These are phyloP conservation scores for Vigna nakashimae DNA, from an alignment of 306 rosid species.

Conservation along the genomic window DNA sequence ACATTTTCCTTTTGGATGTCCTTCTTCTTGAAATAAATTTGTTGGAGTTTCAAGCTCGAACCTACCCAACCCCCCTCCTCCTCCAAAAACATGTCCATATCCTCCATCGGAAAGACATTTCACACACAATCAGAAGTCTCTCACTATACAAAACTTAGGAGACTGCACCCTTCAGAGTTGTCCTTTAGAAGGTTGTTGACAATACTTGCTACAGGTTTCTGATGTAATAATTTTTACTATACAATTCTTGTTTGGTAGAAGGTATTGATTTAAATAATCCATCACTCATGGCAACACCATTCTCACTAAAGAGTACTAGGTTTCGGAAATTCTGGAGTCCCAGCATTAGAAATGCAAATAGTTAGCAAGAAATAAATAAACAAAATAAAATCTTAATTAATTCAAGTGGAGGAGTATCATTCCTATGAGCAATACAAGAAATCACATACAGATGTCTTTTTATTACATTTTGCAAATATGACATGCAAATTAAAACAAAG, in stretches of 20 bases:
- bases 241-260: background rate
- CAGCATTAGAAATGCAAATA: too few relatives aligned
- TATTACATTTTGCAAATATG: slow-evolving; percentile 5
- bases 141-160: background rate
- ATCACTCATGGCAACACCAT: background rate
- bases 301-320: slow-evolving; percentile 11
- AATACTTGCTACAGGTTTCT: slow-evolving; percentile 1
- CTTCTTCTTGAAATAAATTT: background rate
- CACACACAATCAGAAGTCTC: background rate
- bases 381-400: background rate
- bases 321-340: too few relatives aligned
- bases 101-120: background rate
- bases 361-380: slow-evolving; percentile 8
- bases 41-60: background rate
- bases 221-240: background rate
- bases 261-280: slow-evolving; percentile 10
- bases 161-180: background rate
- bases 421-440: background rate
- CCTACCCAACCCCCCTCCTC: background rate
- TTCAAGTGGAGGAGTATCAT: background rate
- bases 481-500: slow-evolving; percentile 5
- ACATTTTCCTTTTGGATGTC: slow-evolving; percentile 1
- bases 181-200: background rate
- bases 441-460: background rate
- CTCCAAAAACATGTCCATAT: background rate